Percentiles rank a stretch among this genome's conserved stretches.
phyloP scores from a whole-genome alignment of 1,284 basidiomycete genomes.

The Megacollybia platyphylla region DNA sequence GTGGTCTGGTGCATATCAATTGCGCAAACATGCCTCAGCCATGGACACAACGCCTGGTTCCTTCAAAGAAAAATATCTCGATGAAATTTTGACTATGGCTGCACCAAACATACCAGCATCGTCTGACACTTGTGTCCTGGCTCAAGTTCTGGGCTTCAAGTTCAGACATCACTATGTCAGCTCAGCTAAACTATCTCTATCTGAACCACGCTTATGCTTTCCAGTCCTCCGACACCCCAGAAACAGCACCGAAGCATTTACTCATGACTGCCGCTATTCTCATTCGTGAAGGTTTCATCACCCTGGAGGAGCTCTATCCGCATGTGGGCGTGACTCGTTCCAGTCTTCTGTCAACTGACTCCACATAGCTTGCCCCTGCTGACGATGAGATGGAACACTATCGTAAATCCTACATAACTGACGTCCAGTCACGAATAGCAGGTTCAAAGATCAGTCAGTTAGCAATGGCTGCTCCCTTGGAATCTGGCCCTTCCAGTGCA shows the following conservation, averaged over 20 bases:
- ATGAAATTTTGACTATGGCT: conserved; percentile 48
- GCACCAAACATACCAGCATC: conserved; percentile 20
- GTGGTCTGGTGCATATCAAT: conserved; percentile 45
- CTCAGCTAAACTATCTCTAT: conserved; percentile 1
- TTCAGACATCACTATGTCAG: conserved; percentile 80
- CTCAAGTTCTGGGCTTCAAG: conserved; percentile 94
- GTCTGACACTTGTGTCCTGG: conserved; percentile 53
- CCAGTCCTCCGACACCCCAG: conserved; percentile 42
- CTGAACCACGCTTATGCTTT: conserved; percentile 8
- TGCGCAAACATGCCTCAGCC: conserved; percentile 17
- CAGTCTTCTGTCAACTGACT: conserved; percentile 5
- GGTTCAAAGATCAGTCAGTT: conserved; percentile 70
- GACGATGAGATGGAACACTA: conserved; percentile 67
- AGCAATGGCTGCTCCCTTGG: conserved; percentile 82
- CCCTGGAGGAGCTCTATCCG: conserved; percentile 75
- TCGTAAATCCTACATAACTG: conserved; percentile 54
- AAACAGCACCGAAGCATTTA: conserved; percentile 60
- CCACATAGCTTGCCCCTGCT: conserved; percentile 54
- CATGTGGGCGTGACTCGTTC: conserved; percentile 39
- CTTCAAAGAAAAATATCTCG: conserved; percentile 49
- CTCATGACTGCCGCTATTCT: conserved; percentile 80
- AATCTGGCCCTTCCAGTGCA: conserved; percentile 33
- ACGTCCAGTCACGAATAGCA: conserved; percentile 52
- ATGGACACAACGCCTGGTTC: conserved; percentile 23
- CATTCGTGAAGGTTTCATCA: conserved; percentile 79